Base-by-base conservation (phyloP, 2,329 filamentous ascomycete genomes). In the Basipetospora chlamydospora region DNA sequence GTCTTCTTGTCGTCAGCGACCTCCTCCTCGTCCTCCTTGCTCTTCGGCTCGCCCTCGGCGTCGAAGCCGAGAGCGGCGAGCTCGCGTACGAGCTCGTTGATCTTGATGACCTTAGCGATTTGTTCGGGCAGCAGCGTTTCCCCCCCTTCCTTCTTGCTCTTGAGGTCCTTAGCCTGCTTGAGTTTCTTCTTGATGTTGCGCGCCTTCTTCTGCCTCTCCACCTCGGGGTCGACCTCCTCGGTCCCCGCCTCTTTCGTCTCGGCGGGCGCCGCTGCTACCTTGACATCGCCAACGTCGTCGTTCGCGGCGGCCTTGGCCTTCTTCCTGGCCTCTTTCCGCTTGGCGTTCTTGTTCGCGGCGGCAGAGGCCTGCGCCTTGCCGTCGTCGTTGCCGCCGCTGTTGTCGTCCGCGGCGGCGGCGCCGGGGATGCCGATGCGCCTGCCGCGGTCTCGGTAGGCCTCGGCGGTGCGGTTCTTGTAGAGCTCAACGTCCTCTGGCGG, bases 21-120 rank as follows among this genome's bases (percentile, higher is more conserved):
- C 3, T 38, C 39, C 16, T 44, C n/a, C n/a, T n/a, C n/a, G n/a
- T n/a, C n/a, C n/a, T n/a, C 43, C 3, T 35, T 11, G 28, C 47
- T 44, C 44, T 64, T 66, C 2, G 60, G 58, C 44, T 87, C 80
- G 3, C 79, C 84, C 8, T 92, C 80, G 1, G 72, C 60, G 54
- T 92, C 80, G 43, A 96, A 85, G 0, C 88, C 88, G 20, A 98
- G 65, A 3, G 73, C 70, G 48, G 92, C 83, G 39, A 98, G 61
- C 54, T 96, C 87, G 10, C 86, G 73, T 40, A 95, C 77, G 35
- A 98, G 69, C 61, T 98, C 90, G 43, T 84, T 85, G 54, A 98
- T 94, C 59, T 90, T 93, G 55, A 94, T 92, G 38, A 98, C 84
- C 63, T 98, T 98, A 47, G 88, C 86, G 44, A 96, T 80, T 61